phyloP scores from a whole-genome alignment of 495 filamentous ascomycete species.

The Chaetomium fimeti region DNA sequence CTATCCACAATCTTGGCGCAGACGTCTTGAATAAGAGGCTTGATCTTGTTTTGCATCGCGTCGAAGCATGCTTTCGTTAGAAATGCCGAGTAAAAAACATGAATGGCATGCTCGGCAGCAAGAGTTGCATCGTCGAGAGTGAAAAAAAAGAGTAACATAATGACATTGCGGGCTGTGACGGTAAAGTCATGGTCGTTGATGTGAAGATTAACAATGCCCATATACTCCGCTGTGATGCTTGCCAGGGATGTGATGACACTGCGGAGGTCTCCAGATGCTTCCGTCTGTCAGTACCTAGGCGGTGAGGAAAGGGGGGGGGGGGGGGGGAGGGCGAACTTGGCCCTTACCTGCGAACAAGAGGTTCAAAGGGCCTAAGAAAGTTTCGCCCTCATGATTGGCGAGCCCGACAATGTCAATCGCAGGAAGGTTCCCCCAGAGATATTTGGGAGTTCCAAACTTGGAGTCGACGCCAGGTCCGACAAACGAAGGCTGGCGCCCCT shows the following conservation, averaged over 20 bases:
- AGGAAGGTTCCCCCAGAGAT: constrained; percentile 5
- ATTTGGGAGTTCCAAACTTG: not conserved
- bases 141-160: constrained; percentile 44
- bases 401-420: not conserved
- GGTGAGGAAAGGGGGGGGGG: not conserved
- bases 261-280: constrained; percentile 50
- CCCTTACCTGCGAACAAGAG: constrained; percentile 7
- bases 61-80: not conserved
- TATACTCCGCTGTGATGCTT: constrained; percentile 35
- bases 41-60: constrained; percentile 7
- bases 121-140: not conserved
- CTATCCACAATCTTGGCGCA: constrained; percentile 22
- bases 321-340: no score
- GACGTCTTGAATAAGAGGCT: constrained; percentile 24
- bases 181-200: constrained; percentile 49
- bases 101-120: constrained; percentile 20
- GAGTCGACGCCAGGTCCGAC: not conserved
- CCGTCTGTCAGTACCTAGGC: constrained; percentile 23
- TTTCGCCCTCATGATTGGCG: not conserved
- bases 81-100: constrained; percentile 35
- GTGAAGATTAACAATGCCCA: constrained; percentile 25
- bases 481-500: not conserved
- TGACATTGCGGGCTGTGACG: constrained; percentile 47
- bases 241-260: constrained; percentile 45
- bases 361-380: not conserved